Base-by-base conservation (phyloP, 805 yeast species). In the Myxozyma mucilagina region DNA sequence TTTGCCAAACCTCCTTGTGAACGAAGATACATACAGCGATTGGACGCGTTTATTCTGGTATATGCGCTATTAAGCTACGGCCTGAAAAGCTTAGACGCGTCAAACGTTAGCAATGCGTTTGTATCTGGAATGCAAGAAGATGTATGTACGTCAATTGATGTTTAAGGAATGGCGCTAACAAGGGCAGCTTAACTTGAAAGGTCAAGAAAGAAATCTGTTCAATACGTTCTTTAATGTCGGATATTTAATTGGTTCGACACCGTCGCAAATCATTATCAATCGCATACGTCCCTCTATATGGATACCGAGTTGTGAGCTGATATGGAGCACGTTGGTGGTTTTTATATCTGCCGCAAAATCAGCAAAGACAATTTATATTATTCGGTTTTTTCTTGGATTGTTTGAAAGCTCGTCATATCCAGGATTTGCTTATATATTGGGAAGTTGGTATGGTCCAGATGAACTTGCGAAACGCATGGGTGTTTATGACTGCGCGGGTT, bases 61-160 rank as follows among this genome's bases (percentile, higher is more conserved):
- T 76, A 74, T 42, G 69, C 73, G 34, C 72, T 76, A 56, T 57
- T 70, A 31, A 73, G 78, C 9, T 77, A 75, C 66, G 78, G 78
- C 68, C 76, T 77, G 47, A 84, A 83, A 69, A 83, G 84, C 56
- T 74, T 87, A 54, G 90, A 86, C 69, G 79, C 78, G 51, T 77
- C 82, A 41, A 87, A 86, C 70, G 75, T 83, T 59, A 80, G 80
- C 61, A 84, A 86, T 69, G 90, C 90, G 0, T 87, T 85, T 70
- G 84, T 85, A 38, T 80, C 86, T 11, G 87, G 88, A 29, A 78
- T 87, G 82, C 73, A 80, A 63, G 84, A 81, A 67, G 85, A 78
- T 53, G 73, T 86, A 43, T 35, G 60, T 47, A 10, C 5, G 18
- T 16, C 0, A 29, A 29, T 39, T 31, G 6, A 13, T 10, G 9